These are phyloP conservation scores for Aspergillus ostianus DNA, from an alignment of 495 filamentous ascomycete species.

Conservation along the genomic window DNA sequence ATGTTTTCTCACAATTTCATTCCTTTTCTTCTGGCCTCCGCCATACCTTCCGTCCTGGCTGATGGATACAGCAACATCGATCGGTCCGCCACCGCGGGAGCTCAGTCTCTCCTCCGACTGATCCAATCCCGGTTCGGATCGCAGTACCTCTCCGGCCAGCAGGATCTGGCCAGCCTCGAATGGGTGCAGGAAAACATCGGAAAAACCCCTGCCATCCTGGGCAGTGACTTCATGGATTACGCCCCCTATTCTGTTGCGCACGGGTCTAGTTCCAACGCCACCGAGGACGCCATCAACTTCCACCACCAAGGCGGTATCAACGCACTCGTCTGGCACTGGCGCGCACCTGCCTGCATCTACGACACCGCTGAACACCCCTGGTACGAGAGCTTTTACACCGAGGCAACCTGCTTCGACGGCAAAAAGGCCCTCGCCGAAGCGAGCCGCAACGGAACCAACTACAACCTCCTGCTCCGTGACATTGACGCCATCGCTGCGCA, in stretches of 20 bases:
- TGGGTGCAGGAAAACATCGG: slow-evolving; percentile 7
- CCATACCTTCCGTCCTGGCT: not conserved
- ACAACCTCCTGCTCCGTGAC: slow-evolving; percentile 7
- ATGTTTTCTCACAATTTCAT: not conserved
- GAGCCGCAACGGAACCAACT: slow-evolving; percentile 1
- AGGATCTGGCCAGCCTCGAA: slow-evolving; percentile 2
- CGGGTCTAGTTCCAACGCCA: not conserved
- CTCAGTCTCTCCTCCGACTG: not conserved
- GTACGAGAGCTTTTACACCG: slow-evolving; percentile 9
- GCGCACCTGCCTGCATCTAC: slow-evolving; percentile 1
- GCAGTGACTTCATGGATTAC: slow-evolving; percentile 13
- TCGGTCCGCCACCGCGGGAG: not conserved
- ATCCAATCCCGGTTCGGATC: slow-evolving; percentile 5
- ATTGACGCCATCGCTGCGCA: slow-evolving; percentile 12
- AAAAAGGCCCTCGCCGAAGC: not conserved
- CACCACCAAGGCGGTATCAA: slow-evolving; percentile 5
- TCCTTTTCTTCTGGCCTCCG: not conserved
- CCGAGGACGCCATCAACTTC: slow-evolving; percentile 8
- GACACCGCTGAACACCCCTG: slow-evolving; percentile 4
- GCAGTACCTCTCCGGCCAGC: slow-evolving; percentile 7
- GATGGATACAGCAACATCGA: slow-evolving; percentile 6
- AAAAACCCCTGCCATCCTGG: slow-evolving; percentile 2
- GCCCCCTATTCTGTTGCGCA: slow-evolving; percentile 4
- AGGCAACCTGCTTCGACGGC: slow-evolving; percentile 9
- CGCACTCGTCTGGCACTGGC: slow-evolving; percentile 11